phyloP scores from a whole-genome alignment of 2,329 filamentous ascomycete genomes.

The Neocatenulostroma microsporum region DNA sequence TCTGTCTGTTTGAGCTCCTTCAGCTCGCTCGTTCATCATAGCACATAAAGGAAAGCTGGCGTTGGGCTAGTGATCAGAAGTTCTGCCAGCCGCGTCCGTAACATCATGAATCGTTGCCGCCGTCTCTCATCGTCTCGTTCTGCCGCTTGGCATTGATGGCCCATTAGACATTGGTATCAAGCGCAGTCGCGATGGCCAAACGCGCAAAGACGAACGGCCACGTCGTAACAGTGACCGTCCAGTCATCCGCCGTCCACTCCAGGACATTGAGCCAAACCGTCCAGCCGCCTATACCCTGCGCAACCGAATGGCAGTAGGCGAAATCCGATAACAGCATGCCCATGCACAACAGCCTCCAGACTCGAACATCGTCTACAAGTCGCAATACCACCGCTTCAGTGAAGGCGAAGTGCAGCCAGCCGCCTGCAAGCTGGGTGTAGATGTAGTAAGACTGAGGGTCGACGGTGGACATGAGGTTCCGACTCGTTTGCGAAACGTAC shows the following conservation, averaged over 20 bases:
- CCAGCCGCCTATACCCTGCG: slow-evolving; percentile 25
- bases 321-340: slow-evolving; percentile 22
- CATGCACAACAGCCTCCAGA: slow-evolving; percentile 23
- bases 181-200: slow-evolving; percentile 19
- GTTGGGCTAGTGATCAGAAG: too few species aligned
- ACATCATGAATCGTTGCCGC: too few species aligned
- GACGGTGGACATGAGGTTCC: slow-evolving; percentile 15
- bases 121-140: too few species aligned
- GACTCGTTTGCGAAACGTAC: slow-evolving; percentile 19
- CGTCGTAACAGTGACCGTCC: slow-evolving; percentile 21
- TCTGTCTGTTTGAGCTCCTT: too few species aligned
- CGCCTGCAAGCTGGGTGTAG: slow-evolving; percentile 24
- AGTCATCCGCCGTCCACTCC: slow-evolving; percentile 23
- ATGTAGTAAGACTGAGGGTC: slow-evolving; percentile 20
- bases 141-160: too few species aligned
- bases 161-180: too few species aligned
- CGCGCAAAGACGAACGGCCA: slow-evolving; percentile 24
- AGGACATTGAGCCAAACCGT: slow-evolving; percentile 13
- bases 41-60: too few species aligned
- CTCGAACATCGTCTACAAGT: slow-evolving; percentile 22
- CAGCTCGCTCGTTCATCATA: too few species aligned
- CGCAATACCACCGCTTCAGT: slow-evolving; percentile 22
- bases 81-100: too few species aligned
- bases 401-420: slow-evolving; percentile 24
- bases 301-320: slow-evolving; percentile 20